Percentiles rank a stretch among this genome's conserved stretches.
Evolutionary conservation across 176 grass and related monocot genomes (phyloP).

Genomic region (Musa acuminata): DNA sequence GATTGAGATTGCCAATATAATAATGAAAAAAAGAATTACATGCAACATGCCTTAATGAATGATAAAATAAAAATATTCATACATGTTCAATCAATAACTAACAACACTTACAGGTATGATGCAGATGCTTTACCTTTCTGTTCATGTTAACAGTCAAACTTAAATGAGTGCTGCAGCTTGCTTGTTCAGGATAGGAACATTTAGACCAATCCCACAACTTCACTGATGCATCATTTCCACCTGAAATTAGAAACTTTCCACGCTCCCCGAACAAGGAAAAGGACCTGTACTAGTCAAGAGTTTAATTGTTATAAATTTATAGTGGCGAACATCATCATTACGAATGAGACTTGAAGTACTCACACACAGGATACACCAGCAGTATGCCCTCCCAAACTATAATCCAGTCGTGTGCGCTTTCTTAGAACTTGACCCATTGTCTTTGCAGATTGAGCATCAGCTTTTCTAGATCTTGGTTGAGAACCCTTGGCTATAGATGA

Average conservation of each 20-base stretch:
- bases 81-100: background rate
- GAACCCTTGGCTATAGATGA: constrained; percentile 15
- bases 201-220: constrained; percentile 96
- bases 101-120: background rate
- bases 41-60: background rate
- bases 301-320: constrained; percentile 18
- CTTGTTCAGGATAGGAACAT: constrained; percentile 47
- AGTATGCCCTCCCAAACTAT: constrained; percentile 61
- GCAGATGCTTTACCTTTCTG: constrained; percentile 46
- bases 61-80: background rate
- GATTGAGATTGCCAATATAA: background rate
- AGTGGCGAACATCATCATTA: constrained; percentile 3
- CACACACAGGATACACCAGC: constrained; percentile 88
- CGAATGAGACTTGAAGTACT: constrained; percentile 25
- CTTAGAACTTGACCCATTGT: constrained; percentile 21
- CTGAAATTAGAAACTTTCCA: constrained; percentile 81
- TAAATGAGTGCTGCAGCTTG: constrained; percentile 40
- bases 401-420: constrained; percentile 66
- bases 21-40: too few species aligned
- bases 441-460: constrained; percentile 32
- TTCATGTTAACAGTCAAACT: constrained; percentile 64
- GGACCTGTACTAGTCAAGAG: constrained; percentile 36
- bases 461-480: constrained; percentile 33
- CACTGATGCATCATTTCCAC: constrained; percentile 77
- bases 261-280: constrained; percentile 85